phyloP scores from a whole-genome alignment of 2,329 filamentous ascomycete species.

The Nemania abortiva region DNA sequence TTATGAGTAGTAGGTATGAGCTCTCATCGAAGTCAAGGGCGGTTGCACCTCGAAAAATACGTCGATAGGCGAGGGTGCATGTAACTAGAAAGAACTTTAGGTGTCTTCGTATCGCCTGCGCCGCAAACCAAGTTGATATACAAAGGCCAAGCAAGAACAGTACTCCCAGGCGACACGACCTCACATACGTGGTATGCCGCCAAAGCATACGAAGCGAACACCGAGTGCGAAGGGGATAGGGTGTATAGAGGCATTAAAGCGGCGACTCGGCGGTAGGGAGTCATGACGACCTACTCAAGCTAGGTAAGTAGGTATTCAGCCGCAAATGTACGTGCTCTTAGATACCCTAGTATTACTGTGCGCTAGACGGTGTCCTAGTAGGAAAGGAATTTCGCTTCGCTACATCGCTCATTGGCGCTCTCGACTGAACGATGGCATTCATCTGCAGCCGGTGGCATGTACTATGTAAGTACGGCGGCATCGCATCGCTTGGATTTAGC shows the following conservation, averaged over 20 bases:
- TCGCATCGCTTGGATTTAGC: conserved; percentile 33
- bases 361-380: background rate
- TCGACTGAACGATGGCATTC: conserved; percentile 3
- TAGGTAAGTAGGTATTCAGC: conserved; percentile 10
- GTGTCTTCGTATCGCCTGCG: background rate
- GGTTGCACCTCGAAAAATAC: too few relatives aligned
- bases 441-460: conserved; percentile 10
- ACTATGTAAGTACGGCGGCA: conserved; percentile 1
- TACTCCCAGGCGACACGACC: too few relatives aligned
- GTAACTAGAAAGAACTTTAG: too few relatives aligned
- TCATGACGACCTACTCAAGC: background rate
- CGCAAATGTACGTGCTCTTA: background rate
- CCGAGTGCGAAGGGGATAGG: background rate
- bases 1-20: background rate
- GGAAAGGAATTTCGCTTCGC: conserved; percentile 24
- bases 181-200: too few relatives aligned
- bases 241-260: background rate
- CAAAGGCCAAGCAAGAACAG: background rate
- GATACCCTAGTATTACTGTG: background rate
- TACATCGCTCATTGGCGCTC: conserved; percentile 29
- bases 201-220: background rate
- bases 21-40: background rate
- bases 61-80: too few relatives aligned
- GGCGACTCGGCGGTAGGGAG: background rate
- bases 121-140: background rate